Evolutionary conservation across 2,329 filamentous ascomycete genomes (phyloP).

Genomic region (Samsoniella hepiali): DNA sequence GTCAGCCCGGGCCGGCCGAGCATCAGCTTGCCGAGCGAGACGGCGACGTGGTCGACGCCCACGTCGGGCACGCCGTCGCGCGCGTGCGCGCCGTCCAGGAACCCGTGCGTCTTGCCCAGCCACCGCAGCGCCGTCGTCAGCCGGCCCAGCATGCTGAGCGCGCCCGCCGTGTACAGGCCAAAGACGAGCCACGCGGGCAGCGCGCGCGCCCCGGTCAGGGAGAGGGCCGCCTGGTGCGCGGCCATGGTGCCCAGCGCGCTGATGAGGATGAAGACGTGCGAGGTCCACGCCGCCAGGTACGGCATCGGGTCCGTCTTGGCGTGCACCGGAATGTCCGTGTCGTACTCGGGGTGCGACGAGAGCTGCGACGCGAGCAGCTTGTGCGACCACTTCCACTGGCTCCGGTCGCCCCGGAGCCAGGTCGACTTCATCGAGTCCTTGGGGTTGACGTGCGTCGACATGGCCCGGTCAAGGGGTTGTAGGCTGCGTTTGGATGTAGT

Average conservation of each 20-base stretch:
- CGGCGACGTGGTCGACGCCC: slow-evolving; percentile 30
- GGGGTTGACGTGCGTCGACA: slow-evolving; percentile 3
- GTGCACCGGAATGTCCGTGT: slow-evolving; percentile 33
- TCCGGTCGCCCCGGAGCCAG: slow-evolving; percentile 28
- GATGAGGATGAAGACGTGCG: slow-evolving; percentile 36
- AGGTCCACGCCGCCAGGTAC: slow-evolving; percentile 31
- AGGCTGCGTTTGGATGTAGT: neutral
- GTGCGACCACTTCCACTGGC: slow-evolving; percentile 29
- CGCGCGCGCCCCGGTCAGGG: slow-evolving; percentile 26
- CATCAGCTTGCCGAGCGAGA: slow-evolving; percentile 30
- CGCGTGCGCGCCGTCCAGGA: slow-evolving; percentile 38
- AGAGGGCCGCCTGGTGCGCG: slow-evolving; percentile 33
- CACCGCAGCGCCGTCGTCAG: slow-evolving; percentile 34
- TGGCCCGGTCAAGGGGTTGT: neutral
- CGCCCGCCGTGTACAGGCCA: slow-evolving; percentile 34
- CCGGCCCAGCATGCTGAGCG: slow-evolving; percentile 36
- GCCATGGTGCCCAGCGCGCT: slow-evolving; percentile 34
- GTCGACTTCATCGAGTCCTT: slow-evolving; percentile 37
- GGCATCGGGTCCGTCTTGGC: slow-evolving; percentile 37
- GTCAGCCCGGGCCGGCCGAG: slow-evolving; percentile 31
- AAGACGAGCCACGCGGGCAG: slow-evolving; percentile 30
- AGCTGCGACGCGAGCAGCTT: slow-evolving; percentile 29
- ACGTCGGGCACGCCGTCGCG: slow-evolving; percentile 39
- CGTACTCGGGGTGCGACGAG: slow-evolving; percentile 25
- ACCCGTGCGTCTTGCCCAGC: slow-evolving; percentile 36